Evolutionary conservation across 2,329 filamentous ascomycete species (phyloP).

Genomic region (Cladosporium sp.): DNA sequence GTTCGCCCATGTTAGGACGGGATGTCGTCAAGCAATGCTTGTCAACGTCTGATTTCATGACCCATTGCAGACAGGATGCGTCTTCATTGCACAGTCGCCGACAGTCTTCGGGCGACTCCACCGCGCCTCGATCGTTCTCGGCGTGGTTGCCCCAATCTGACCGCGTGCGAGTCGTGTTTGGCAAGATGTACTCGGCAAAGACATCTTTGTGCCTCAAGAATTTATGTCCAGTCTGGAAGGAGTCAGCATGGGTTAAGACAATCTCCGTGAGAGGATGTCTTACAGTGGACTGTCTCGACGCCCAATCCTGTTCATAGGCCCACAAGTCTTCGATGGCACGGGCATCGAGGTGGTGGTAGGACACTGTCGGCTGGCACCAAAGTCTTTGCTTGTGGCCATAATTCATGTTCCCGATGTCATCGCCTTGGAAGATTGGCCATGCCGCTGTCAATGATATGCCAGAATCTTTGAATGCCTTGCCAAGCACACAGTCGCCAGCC

Average conservation of each 20-base stretch:
- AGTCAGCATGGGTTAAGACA: too few species aligned
- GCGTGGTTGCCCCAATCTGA: slow-evolving; percentile 19
- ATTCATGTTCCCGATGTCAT: slow-evolving; percentile 5
- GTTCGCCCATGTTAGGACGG: not conserved
- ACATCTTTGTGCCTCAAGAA: slow-evolving; percentile 17
- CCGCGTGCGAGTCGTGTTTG: slow-evolving; percentile 9
- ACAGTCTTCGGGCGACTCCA: not conserved
- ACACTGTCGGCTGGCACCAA: too few species aligned
- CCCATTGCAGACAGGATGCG: not conserved
- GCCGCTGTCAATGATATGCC: slow-evolving; percentile 9
- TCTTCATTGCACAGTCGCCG: not conserved
- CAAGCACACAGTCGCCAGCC: slow-evolving; percentile 28
- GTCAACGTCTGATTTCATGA: not conserved
- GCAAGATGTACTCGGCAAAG: slow-evolving; percentile 17
- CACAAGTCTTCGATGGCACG: too few species aligned
- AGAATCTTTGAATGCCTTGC: slow-evolving; percentile 24
- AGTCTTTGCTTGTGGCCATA: not conserved
- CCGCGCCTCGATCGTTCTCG: slow-evolving; percentile 1
- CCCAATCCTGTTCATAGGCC: too few species aligned
- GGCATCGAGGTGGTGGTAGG: too few species aligned
- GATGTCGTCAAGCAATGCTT: not conserved
- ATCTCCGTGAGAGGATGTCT: too few species aligned
- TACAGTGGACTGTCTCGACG: too few species aligned
- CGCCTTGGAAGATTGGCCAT: slow-evolving; percentile 26
- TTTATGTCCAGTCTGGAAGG: not conserved